phyloP scores from a whole-genome alignment of 2,329 filamentous ascomycete species.

The Sphaerulina musiva region DNA sequence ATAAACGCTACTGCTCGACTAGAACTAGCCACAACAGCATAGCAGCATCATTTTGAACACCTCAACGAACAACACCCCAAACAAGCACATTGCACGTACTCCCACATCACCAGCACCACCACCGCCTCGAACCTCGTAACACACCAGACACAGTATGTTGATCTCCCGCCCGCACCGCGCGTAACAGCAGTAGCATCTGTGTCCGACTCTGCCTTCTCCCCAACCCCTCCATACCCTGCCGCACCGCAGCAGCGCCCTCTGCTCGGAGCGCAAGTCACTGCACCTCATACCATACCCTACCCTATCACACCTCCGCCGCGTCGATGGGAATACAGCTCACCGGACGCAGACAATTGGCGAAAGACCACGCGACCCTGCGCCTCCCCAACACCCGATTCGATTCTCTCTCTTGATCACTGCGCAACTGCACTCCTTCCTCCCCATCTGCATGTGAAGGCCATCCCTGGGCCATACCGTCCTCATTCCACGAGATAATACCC shows the following conservation, averaged over 20 bases:
- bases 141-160: neutral
- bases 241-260: neutral
- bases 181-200: neutral
- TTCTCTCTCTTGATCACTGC: slow-evolving; percentile 1
- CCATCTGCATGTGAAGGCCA: slow-evolving; percentile 20
- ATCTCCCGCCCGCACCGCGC: neutral
- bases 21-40: too few relatives aligned
- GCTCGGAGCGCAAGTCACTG: neutral
- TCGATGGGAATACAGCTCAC: neutral
- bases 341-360: neutral
- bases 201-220: neutral
- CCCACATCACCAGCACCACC: neutral
- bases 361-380: neutral
- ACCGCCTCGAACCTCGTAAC: neutral
- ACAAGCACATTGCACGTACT: neutral
- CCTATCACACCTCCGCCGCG: neutral
- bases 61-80: neutral
- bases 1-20: too few relatives aligned
- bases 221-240: neutral
- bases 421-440: slow-evolving; percentile 3
- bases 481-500: slow-evolving; percentile 11
- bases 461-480: slow-evolving; percentile 25
- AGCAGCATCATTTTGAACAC: neutral
- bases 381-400: neutral
- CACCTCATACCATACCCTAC: neutral